A percentile compares a stretch with the other conserved stretches of the same genome.
Conservation (phyloP, 306 rosid species). For the Trifolium repens region DNA sequence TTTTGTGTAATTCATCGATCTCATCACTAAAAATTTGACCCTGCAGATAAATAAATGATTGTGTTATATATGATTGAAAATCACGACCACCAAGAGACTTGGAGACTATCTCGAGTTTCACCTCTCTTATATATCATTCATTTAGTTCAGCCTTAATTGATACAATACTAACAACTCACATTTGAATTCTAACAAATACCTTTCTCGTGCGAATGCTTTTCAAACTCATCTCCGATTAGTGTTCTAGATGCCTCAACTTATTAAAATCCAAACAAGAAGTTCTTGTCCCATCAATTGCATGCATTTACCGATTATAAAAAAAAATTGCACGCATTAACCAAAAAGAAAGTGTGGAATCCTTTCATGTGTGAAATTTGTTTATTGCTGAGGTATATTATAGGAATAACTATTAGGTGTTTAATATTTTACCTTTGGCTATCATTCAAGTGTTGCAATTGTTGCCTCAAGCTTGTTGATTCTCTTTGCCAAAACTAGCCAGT, state of each 20-base stretch:
- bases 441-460: slow-evolving; percentile 65
- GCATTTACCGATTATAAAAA: no score
- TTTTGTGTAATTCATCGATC: slow-evolving; percentile 53
- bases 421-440: slow-evolving; percentile 63
- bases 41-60: slow-evolving; percentile 47
- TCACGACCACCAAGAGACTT: neutral
- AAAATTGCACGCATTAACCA: slow-evolving; percentile 62
- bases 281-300: slow-evolving; percentile 85
- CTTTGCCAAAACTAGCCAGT: slow-evolving; percentile 68
- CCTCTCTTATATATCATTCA: no score
- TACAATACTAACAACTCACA: neutral
- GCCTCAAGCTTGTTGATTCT: slow-evolving; percentile 66
- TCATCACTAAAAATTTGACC: slow-evolving; percentile 57
- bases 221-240: slow-evolving; percentile 69
- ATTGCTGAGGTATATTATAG: neutral
- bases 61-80: slow-evolving; percentile 1
- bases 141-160: neutral
- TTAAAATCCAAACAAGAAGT: slow-evolving; percentile 63
- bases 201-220: slow-evolving; percentile 66
- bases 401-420: slow-evolving; percentile 3
- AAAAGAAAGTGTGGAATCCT: slow-evolving; percentile 1
- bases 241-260: slow-evolving; percentile 75
- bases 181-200: slow-evolving; percentile 31
- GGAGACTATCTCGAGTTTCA: neutral
- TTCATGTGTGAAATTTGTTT: neutral